Percentiles rank a stretch among this genome's conserved stretches.
These are phyloP conservation scores for Limnomonas spitsbergensis DNA, from an alignment of 139 green algal species.

Conservation along the genomic window DNA sequence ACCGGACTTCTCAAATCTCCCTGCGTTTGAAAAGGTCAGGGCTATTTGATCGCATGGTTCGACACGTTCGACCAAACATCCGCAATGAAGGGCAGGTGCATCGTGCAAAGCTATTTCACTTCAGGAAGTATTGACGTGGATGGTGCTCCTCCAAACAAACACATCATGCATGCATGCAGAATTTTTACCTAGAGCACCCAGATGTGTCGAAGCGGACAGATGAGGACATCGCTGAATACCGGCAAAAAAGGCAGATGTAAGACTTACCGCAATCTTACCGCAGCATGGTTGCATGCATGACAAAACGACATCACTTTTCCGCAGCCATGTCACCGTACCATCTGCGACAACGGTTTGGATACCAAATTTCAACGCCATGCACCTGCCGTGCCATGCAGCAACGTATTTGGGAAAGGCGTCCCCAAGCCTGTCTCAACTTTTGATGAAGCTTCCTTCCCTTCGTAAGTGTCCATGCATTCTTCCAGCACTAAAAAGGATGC, in stretches of 20 bases:
- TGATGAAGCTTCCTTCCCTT: constrained; percentile 76
- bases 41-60: neutral
- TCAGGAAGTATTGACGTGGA: too few species aligned
- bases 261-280: constrained; percentile 70
- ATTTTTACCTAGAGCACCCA: constrained; percentile 70
- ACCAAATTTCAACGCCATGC: too few species aligned
- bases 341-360: too few species aligned
- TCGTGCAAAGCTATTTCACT: too few species aligned
- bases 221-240: constrained; percentile 71
- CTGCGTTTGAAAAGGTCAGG: constrained; percentile 77
- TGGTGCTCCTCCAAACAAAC: too few species aligned
- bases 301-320: too few species aligned
- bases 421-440: constrained; percentile 76
- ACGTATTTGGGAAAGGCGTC: constrained; percentile 67
- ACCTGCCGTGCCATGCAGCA: too few species aligned
- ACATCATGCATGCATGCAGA: too few species aligned
- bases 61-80: neutral
- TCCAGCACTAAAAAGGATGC: too few species aligned
- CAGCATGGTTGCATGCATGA: constrained; percentile 73
- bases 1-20: constrained; percentile 77
- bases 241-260: constrained; percentile 70
- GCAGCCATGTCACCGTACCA: too few species aligned
- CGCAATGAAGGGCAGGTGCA: too few species aligned
- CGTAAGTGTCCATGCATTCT: constrained; percentile 15
- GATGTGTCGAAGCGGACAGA: constrained; percentile 64